Evolutionary conservation across 805 yeast species (phyloP), one percentile per base, ranked within the genome.

Genomic region (Metschnikowia kofuensis): DNA sequence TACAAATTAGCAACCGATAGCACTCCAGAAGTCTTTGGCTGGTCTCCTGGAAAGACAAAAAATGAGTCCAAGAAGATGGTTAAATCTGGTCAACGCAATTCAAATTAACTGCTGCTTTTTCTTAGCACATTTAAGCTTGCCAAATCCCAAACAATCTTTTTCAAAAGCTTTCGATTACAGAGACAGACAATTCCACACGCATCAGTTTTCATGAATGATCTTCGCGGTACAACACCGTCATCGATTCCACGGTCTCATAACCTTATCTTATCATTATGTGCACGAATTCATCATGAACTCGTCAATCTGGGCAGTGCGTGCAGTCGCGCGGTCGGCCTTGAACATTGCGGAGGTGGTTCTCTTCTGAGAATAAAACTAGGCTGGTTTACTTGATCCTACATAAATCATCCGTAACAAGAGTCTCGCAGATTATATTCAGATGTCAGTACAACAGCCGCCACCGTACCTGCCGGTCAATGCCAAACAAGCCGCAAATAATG

Each of bases 361-460:
- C 21, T 21, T 21, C 21, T 21, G 21, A 4, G 21, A 21, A 21
- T 21, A 21, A 21, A 21, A 21, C 21, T 4, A 21, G 21, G 21
- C 21, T 21, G 21, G 4, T 21, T 21, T 21, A 21, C 21, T 21
- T 4, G 21, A 21, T 21, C 21, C 21, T 21, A 21, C 21, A 21
- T 21, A 21, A 21, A 21, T 21, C 21, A 4, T 4, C 21, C 21
- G 21, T 4, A 21, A 21, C 21, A 21, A 21, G 21, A 21, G 21
- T 21, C 21, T 21, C 4, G 21, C 21, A 21, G 21, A 21, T 21
- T 21, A 21, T 21, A 14, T 7, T 21, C 38, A 32, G 26, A 47
- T 47, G 49, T 42, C 49, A n/a, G 30, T 38, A 4, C 40, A 38
- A 12, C 49, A 16, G 36, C 49, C 49, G 35, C 49, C 49, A 29